A percentile compares a stretch with the other conserved stretches of the same genome.
Evolutionary conservation across 208 protist genomes (phyloP).

Genomic region (Leishmania martiniquensis): DNA sequence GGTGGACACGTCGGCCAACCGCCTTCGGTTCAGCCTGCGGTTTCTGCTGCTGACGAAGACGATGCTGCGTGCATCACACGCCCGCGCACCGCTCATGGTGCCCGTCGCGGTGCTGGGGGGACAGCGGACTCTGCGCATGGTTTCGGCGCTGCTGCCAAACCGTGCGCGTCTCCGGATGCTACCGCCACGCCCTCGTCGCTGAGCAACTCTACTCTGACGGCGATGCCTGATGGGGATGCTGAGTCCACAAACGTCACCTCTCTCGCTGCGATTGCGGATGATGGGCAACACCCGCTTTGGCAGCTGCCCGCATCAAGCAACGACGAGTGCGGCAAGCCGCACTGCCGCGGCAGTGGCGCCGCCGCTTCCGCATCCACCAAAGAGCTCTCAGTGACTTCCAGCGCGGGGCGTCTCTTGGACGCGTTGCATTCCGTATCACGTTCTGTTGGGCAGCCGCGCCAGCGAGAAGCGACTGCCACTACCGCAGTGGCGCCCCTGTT

Average conservation of each 20-base stretch:
- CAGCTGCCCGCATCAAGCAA: background rate
- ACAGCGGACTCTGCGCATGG: background rate
- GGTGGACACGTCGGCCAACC: background rate
- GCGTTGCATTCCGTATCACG: conserved; percentile 13
- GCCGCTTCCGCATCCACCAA: background rate
- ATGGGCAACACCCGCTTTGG: background rate
- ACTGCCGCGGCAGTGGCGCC: background rate
- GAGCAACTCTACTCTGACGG: conserved; percentile 7
- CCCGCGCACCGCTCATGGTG: background rate
- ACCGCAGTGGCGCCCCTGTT: background rate
- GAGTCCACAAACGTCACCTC: background rate
- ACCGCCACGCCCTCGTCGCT: conserved; percentile 11
- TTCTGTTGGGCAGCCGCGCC: background rate
- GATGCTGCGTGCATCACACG: background rate
- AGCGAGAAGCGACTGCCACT: background rate
- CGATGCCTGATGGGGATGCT: background rate
- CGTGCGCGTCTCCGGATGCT: background rate
- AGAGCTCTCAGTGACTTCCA: conserved; percentile 15
- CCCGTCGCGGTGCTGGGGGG: background rate
- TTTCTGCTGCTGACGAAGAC: background rate
- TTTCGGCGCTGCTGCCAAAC: background rate
- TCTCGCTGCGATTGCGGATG: background rate
- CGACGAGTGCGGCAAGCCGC: background rate
- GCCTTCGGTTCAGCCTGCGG: background rate
- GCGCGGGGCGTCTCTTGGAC: conserved; percentile 8